Conservation (phyloP, 148 eudicot species). For the Limonium bicolor region DNA sequence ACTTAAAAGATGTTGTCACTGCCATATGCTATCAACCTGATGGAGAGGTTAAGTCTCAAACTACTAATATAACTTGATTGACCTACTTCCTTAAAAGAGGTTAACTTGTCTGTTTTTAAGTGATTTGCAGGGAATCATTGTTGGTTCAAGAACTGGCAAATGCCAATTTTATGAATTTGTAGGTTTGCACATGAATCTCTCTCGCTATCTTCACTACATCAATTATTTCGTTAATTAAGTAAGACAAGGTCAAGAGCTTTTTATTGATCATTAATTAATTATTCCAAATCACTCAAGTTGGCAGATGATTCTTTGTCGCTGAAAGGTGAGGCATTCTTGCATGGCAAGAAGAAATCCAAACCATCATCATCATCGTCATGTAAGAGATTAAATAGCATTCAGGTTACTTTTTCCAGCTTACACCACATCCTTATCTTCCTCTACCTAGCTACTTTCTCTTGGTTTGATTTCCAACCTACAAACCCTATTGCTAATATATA, state of each 20-base stretch:
- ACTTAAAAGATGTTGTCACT: slow-evolving; percentile 1
- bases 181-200: too few species aligned
- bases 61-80: not conserved
- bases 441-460: not conserved
- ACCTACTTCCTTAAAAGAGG: not conserved
- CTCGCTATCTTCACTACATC: too few species aligned
- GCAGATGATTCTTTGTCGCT: not conserved
- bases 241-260: too few species aligned
- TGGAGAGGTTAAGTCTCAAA: not conserved
- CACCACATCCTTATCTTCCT: too few species aligned
- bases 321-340: not conserved
- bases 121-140: slow-evolving; percentile 1
- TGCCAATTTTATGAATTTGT: slow-evolving; percentile 1
- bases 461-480: not conserved
- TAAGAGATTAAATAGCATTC: slow-evolving; percentile 5
- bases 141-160: not conserved
- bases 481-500: not conserved
- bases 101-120: too few species aligned
- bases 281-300: not conserved
- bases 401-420: too few species aligned
- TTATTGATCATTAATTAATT: not conserved
- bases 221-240: too few species aligned
- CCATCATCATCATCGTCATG: too few species aligned
- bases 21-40: slow-evolving; percentile 4
- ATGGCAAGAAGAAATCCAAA: slow-evolving; percentile 1